These are phyloP conservation scores for Penicillium rolfsii DNA, from an alignment of 2,329 filamentous ascomycete species.

Conservation along the genomic window DNA sequence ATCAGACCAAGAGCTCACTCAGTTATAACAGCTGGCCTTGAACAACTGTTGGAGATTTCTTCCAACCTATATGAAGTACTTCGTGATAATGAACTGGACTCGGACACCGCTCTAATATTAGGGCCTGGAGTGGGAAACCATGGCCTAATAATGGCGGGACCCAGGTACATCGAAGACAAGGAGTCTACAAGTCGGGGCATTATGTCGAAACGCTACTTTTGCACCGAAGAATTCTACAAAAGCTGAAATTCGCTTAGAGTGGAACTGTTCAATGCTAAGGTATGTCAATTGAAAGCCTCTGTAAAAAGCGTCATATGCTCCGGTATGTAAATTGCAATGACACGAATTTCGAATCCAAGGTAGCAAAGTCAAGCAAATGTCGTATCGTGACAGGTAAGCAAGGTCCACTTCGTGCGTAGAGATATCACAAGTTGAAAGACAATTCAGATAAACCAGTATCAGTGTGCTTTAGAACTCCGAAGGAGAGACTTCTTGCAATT, in stretches of 20 bases:
- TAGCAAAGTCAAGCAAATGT: background rate
- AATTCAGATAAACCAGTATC: background rate
- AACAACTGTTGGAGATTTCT: too few relatives aligned
- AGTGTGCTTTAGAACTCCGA: background rate
- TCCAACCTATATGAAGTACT: too few relatives aligned
- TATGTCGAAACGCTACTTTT: too few relatives aligned
- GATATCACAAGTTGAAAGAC: background rate
- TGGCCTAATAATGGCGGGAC: too few relatives aligned
- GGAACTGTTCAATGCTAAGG: background rate
- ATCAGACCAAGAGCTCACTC: too few relatives aligned
- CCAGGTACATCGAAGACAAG: too few relatives aligned
- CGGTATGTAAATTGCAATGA: background rate
- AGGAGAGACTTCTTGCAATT: background rate
- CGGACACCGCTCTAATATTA: too few relatives aligned
- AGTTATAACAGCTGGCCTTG: too few relatives aligned
- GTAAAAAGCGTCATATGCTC: background rate
- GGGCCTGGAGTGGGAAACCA: too few relatives aligned
- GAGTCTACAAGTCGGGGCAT: too few relatives aligned
- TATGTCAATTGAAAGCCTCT: background rate
- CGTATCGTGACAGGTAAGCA: background rate
- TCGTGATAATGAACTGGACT: too few relatives aligned
- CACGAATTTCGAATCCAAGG: background rate
- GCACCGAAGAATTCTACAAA: too few relatives aligned
- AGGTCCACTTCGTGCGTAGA: background rate
- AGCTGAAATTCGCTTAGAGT: background rate